Percentiles rank a stretch among this genome's conserved stretches.
Evolutionary conservation across 1,284 basidiomycete species (phyloP).

Genomic region (Thecaphora thlaspeos): DNA sequence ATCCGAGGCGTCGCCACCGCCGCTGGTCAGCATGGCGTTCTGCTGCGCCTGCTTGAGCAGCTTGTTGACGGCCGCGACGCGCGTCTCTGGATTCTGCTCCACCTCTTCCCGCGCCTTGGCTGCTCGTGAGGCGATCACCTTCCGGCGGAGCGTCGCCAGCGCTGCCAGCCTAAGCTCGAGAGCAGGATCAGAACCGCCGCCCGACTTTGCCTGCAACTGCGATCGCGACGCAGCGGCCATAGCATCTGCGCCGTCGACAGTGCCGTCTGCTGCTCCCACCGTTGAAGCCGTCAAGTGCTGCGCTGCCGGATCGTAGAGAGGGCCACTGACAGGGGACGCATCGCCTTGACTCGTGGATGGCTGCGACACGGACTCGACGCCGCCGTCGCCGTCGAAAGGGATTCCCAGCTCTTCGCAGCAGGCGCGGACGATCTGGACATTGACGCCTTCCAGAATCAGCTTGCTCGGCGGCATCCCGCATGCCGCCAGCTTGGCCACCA

Average conservation of each 20-base stretch:
- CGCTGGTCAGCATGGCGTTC: slow-evolving; percentile 1
- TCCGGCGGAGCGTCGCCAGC: slow-evolving; percentile 19
- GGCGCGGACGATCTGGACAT: slow-evolving; percentile 9
- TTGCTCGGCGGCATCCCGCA: slow-evolving; percentile 9
- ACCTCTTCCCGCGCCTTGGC: slow-evolving; percentile 10
- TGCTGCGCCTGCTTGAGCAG: neutral
- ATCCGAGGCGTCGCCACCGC: slow-evolving; percentile 13
- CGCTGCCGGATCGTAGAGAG: neutral
- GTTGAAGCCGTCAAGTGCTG: neutral
- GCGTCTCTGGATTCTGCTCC: slow-evolving; percentile 1
- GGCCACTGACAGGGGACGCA: too few species aligned
- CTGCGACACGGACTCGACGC: neutral
- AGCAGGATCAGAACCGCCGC: neutral
- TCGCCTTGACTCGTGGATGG: neutral
- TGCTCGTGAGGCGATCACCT: slow-evolving; percentile 19
- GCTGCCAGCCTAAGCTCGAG: slow-evolving; percentile 12
- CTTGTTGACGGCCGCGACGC: neutral
- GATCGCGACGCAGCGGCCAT: too few species aligned
- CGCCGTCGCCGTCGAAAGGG: neutral
- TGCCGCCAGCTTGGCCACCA: too few species aligned
- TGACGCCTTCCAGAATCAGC: slow-evolving; percentile 13
- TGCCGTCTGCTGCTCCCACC: too few species aligned
- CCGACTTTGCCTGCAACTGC: too few species aligned
- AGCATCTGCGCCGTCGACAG: too few species aligned
- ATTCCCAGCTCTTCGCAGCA: slow-evolving; percentile 20